Base-by-base conservation (phyloP, 805 yeast genomes). In the Zygosaccharomyces kombuchaensis region DNA sequence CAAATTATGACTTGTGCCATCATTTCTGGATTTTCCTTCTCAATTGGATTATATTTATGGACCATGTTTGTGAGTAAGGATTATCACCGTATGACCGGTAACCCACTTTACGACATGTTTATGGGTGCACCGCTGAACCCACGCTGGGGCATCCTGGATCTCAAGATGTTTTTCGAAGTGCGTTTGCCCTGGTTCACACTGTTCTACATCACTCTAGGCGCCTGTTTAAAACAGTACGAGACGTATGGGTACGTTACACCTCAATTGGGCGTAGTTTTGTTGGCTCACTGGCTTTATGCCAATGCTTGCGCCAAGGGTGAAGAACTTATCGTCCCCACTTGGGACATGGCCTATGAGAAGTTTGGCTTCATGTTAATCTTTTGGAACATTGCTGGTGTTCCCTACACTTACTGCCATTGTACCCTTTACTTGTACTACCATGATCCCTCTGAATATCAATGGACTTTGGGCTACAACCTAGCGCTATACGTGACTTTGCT, bases 331-430 rank as follows among this genome's bases (percentile, higher is more conserved):
- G 96, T 90, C 52, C 96, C 98, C 57, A 86, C 96, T 14, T 93
- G 99, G 98, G 99, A 93, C 68, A 91, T 93, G 97, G 96, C 96
- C 26, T 93, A 93, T 68, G 99, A 93, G 68, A 93, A 93, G 71
- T 93, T 93, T 60, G 99, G 99, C n/a, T 93, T 93, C 75, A 90
- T 93, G 98, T 78, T 93, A 55, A 81, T 90, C 58, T 93, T 93
- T 76, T 93, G 99, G 99, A 93, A 93, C 72, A 88, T 93, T 66
- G 96, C 97, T 26, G 99, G 99, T 59, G 99, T 93, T 34, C 99
- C 99, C 40, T 93, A 82, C 80, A 91, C 98, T 35, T 93, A 93
- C 73, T 88, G 97, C 69, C 96, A 89, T 63, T 84, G 95, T 67
- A 87, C 96, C 9, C 74, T 93, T 59, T 93, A 71, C 73, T 70